Percentiles rank a stretch among this genome's conserved stretches.
Conservation (phyloP, 1,284 basidiomycete species). For the Coniophora puteana region DNA sequence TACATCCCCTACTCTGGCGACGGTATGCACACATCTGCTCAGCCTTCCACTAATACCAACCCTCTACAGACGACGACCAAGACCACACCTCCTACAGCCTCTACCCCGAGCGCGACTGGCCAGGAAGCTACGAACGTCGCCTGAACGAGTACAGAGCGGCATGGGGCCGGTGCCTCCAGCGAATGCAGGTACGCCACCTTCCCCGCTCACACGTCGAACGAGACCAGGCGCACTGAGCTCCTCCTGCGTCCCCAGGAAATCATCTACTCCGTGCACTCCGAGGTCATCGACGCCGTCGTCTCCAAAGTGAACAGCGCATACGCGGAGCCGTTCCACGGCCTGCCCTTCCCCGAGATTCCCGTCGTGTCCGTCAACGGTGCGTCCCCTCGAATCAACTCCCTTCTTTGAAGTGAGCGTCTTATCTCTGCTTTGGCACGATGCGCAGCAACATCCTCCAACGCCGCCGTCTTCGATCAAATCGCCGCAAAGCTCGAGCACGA, state of each 20-base stretch:
- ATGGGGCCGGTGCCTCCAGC: conserved; percentile 46
- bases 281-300: conserved; percentile 38
- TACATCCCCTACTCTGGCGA: conserved; percentile 29
- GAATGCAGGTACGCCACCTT: conserved; percentile 44
- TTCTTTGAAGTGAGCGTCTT: conserved; percentile 10
- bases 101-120: conserved; percentile 33
- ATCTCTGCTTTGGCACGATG: conserved; percentile 23
- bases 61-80: conserved; percentile 13
- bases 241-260: conserved; percentile 44
- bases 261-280: conserved; percentile 39
- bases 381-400: conserved; percentile 9
- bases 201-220: too few relatives aligned
- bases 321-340: conserved; percentile 34
- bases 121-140: conserved; percentile 37
- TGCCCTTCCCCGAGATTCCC: conserved; percentile 51
- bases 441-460: conserved; percentile 30
- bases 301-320: conserved; percentile 39
- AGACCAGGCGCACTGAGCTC: too few relatives aligned
- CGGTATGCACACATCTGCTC: conserved; percentile 15
- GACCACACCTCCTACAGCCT: conserved; percentile 14
- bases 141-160: conserved; percentile 43
- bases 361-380: conserved; percentile 52
- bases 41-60: neutral
- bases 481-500: conserved; percentile 29
- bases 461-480: conserved; percentile 44